Base-by-base conservation (phyloP, 768 basidiomycete species). In the Leccinum rimulosum region DNA sequence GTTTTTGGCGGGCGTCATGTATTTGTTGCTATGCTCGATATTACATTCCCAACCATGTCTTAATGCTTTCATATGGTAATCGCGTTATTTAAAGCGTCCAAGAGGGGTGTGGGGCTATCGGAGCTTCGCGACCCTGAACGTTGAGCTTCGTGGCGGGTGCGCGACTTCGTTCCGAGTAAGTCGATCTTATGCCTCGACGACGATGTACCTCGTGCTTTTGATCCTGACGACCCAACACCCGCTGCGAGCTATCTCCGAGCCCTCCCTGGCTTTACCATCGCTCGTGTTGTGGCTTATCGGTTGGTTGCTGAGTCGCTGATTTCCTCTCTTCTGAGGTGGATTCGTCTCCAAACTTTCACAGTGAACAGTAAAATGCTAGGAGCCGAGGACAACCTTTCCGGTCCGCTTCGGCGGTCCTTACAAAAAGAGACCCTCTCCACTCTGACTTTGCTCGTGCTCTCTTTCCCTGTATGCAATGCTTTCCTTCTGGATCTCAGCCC, bases 21-120 rank as follows among this genome's bases (percentile, higher is more conserved):
- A 71, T 64, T 71, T 71, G 66, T 73, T 65, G 59, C 61, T 59
- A 71, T 73, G 72, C 71, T 74, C 66, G 63, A 69, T 74, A 45
- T 45, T 45, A 73, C 66, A 67, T 65, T 65, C 63, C 63, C 66
- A 54, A 3, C 73, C 69, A 73, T 73, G 72, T 73, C 66, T 56
- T 74, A 74, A 73, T 73, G 65, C 63, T 65, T 73, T 71, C 67
- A 54, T 74, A 74, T 74, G 70, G 68, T 73, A 73, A 70, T 70
- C 48, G 47, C 36, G 58, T 70, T 64, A 67, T 70, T 70, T 54
- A 64, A 72, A 69, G 15, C 50, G 35, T 58, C 53, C 40, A 55
- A 55, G 59, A 27, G 60, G 55, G 57, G 50, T 56, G 62, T 52
- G 49, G 30, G 2, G 40, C 28, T n/a, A 19, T 61, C 57, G 56